Conservation (phyloP, 768 basidiomycete genomes). For the Lentinula lateritia region DNA sequence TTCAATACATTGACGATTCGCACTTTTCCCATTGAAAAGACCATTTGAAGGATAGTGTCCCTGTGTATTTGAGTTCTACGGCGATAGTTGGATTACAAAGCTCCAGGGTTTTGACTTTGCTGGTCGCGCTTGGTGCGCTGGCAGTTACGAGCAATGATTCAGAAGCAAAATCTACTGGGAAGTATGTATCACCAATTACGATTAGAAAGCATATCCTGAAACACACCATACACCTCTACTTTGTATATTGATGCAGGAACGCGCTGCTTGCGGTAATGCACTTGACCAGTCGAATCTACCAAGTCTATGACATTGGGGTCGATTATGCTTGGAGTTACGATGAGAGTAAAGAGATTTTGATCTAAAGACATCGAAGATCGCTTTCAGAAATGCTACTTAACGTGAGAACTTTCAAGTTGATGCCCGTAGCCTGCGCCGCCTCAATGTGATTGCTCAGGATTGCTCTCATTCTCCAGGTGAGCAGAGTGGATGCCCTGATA, state of each 20-base stretch:
- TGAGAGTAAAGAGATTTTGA: slow-evolving; percentile 80
- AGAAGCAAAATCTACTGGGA: slow-evolving; percentile 58
- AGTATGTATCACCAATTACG: background rate
- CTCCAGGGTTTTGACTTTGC: slow-evolving; percentile 71
- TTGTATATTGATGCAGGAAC: slow-evolving; percentile 50
- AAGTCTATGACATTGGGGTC: slow-evolving; percentile 65
- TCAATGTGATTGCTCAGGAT: too few species aligned
- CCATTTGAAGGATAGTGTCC: slow-evolving; percentile 73
- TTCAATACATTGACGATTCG: slow-evolving; percentile 20
- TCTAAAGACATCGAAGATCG: slow-evolving; percentile 64
- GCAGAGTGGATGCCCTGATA: too few species aligned
- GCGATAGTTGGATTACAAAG: slow-evolving; percentile 67
- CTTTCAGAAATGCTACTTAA: too few species aligned
- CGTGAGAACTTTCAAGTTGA: background rate
- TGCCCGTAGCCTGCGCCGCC: background rate
- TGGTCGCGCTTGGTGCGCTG: slow-evolving; percentile 55
- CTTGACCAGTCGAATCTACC: slow-evolving; percentile 52
- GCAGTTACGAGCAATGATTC: slow-evolving; percentile 68
- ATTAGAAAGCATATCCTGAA: background rate
- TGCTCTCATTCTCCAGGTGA: too few species aligned
- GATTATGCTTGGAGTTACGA: slow-evolving; percentile 53
- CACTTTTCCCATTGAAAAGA: slow-evolving; percentile 80
- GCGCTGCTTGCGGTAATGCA: slow-evolving; percentile 72
- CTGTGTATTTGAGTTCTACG: slow-evolving; percentile 71
- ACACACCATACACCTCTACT: slow-evolving; percentile 63